Evolutionary conservation across 2,329 filamentous ascomycete genomes (phyloP).

Genomic region (Aspergillus pseudotamarii): DNA sequence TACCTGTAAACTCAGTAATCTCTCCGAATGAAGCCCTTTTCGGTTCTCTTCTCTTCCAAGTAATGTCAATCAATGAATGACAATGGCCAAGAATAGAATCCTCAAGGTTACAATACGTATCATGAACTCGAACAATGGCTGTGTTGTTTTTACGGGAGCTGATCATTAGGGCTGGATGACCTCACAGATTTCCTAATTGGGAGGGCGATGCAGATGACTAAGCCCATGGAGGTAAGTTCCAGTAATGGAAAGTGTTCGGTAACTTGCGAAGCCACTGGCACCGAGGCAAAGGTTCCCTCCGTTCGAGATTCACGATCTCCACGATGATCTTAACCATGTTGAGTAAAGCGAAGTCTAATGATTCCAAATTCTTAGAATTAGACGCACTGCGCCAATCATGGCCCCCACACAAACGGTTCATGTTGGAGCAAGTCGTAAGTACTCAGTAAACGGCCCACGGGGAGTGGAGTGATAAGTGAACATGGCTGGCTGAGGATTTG

Average conservation of each 20-base stretch:
- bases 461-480: constrained; percentile 19
- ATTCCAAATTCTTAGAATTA: constrained; percentile 28
- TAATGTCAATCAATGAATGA: not conserved
- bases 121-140: not conserved
- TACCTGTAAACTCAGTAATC: constrained; percentile 1
- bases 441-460: constrained; percentile 24
- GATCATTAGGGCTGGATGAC: not conserved
- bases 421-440: not conserved
- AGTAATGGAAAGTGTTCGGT: not conserved
- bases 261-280: constrained; percentile 7
- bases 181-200: not conserved
- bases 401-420: constrained; percentile 23
- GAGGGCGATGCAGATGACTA: not conserved
- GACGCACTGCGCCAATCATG: constrained; percentile 23
- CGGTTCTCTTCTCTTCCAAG: too few relatives aligned
- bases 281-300: constrained; percentile 9
- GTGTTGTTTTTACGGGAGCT: not conserved
- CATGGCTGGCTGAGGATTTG: constrained; percentile 3
- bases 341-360: constrained; percentile 23
- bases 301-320: constrained; percentile 16
- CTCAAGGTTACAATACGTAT: too few relatives aligned
- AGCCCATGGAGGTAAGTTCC: not conserved
- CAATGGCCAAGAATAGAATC: not conserved
- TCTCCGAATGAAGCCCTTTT: not conserved
- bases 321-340: constrained; percentile 20